Percentiles rank a stretch among this genome's conserved stretches.
Conservation (phyloP, 805 yeast species). For the Starmerella davenportii region DNA sequence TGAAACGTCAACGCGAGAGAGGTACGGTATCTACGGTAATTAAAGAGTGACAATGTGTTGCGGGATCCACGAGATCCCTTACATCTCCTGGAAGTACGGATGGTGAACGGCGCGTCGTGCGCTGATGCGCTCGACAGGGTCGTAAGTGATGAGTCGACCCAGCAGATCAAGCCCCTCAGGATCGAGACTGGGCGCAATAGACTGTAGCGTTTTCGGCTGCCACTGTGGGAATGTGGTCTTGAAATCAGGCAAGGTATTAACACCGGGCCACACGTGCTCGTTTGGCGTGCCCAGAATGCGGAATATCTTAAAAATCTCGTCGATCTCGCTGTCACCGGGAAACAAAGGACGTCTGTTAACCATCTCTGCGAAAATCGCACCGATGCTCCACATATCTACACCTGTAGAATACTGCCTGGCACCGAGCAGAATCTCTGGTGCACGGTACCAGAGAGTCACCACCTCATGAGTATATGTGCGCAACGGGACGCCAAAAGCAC, state of each 20-base stretch:
- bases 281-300: slow-evolving; percentile 86
- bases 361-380: slow-evolving; percentile 97
- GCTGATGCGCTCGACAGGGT: slow-evolving; percentile 82
- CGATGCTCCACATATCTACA: slow-evolving; percentile 97
- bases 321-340: slow-evolving; percentile 96
- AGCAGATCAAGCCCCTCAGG: slow-evolving; percentile 68
- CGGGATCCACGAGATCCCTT: background rate
- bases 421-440: slow-evolving; percentile 89
- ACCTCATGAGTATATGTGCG: slow-evolving; percentile 96
- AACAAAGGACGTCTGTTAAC: slow-evolving; percentile 85
- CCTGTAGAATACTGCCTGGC: slow-evolving; percentile 96
- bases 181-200: slow-evolving; percentile 62
- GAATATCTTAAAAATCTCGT: slow-evolving; percentile 86
- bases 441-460: slow-evolving; percentile 92
- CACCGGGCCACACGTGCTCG: slow-evolving; percentile 90
- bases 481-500: slow-evolving; percentile 94
- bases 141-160: slow-evolving; percentile 60
- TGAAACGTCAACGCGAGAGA: too few relatives aligned
- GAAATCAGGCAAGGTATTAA: slow-evolving; percentile 75
- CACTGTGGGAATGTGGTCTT: slow-evolving; percentile 87
- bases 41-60: too few relatives aligned
- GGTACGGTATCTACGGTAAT: too few relatives aligned
- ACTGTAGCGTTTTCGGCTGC: slow-evolving; percentile 51
- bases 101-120: slow-evolving; percentile 85
- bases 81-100: slow-evolving; percentile 41